Conservation (phyloP, 768 basidiomycete genomes). For the Boletus huronensis region DNA sequence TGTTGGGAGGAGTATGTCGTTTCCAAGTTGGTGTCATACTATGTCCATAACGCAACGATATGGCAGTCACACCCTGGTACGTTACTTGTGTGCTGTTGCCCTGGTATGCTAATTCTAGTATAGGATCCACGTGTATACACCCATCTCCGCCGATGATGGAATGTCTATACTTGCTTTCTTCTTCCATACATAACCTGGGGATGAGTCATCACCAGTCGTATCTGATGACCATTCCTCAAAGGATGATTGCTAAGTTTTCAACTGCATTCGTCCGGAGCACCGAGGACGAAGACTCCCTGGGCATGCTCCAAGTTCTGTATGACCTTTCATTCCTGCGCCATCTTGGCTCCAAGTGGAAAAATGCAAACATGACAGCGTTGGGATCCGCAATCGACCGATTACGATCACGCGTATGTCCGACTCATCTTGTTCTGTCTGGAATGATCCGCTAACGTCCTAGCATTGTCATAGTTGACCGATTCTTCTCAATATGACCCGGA, state of each 20-base stretch:
- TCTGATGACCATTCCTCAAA: constrained; percentile 36
- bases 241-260: constrained; percentile 39
- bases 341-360: constrained; percentile 34
- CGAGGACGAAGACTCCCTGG: constrained; percentile 28
- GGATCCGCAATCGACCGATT: constrained; percentile 27
- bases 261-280: constrained; percentile 31
- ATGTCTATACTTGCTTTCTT: constrained; percentile 52
- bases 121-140: constrained; percentile 28
- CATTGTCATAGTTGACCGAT: constrained; percentile 14
- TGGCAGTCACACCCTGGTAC: constrained; percentile 10
- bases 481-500: constrained; percentile 22
- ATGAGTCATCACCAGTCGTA: constrained; percentile 37
- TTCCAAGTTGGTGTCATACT: constrained; percentile 21
- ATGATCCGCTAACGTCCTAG: neutral
- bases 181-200: constrained; percentile 54
- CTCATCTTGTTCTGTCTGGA: neutral
- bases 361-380: constrained; percentile 17
- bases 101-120: constrained; percentile 10
- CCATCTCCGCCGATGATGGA: constrained; percentile 55
- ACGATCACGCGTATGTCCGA: constrained; percentile 27
- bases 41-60: constrained; percentile 8
- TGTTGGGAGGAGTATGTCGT: constrained; percentile 53
- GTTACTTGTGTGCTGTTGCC: constrained; percentile 1
- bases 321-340: constrained; percentile 52
- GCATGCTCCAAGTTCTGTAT: constrained; percentile 32